A percentile compares a stretch with the other conserved stretches of the same genome.
phyloP scores from a whole-genome alignment of 2,329 filamentous ascomycete genomes.

The Arachnopeziza araneosa region DNA sequence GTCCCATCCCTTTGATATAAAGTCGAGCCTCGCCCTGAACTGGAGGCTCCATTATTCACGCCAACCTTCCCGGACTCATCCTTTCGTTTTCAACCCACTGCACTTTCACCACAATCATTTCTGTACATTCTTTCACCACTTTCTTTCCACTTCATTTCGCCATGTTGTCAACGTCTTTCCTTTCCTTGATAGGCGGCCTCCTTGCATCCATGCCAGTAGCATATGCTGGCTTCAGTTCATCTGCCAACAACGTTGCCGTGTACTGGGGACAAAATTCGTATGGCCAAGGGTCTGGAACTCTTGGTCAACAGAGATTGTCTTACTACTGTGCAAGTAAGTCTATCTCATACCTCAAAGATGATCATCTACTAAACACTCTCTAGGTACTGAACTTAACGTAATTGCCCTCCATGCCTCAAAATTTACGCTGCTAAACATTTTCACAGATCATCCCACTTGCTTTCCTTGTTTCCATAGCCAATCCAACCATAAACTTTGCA shows the following conservation, averaged over 20 bases:
- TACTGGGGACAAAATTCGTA: conserved; percentile 52
- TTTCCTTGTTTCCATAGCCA: conserved; percentile 54
- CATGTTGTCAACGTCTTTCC: neutral
- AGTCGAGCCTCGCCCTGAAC: neutral
- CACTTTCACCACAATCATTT: neutral
- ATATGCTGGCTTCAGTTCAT: neutral
- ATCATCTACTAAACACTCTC: too few relatives aligned
- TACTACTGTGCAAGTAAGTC: conserved; percentile 54
- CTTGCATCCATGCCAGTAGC: neutral
- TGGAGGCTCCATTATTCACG: neutral
- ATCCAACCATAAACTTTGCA: conserved; percentile 56
- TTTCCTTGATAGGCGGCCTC: neutral
- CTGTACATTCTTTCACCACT: neutral
- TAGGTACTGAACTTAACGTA: neutral
- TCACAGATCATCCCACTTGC: conserved; percentile 55
- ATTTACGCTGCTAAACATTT: conserved; percentile 10
- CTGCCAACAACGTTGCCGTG: neutral
- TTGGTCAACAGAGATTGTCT: conserved; percentile 49
- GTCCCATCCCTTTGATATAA: neutral
- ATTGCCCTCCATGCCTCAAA: neutral
- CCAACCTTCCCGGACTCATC: neutral
- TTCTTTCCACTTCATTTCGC: neutral
- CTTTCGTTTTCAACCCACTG: neutral
- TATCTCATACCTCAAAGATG: neutral
- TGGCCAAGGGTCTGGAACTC: conserved; percentile 37